A percentile compares a stretch with the other conserved stretches of the same genome.
Conservation (phyloP, 768 basidiomycete species). For the Tremella mesenterica region DNA sequence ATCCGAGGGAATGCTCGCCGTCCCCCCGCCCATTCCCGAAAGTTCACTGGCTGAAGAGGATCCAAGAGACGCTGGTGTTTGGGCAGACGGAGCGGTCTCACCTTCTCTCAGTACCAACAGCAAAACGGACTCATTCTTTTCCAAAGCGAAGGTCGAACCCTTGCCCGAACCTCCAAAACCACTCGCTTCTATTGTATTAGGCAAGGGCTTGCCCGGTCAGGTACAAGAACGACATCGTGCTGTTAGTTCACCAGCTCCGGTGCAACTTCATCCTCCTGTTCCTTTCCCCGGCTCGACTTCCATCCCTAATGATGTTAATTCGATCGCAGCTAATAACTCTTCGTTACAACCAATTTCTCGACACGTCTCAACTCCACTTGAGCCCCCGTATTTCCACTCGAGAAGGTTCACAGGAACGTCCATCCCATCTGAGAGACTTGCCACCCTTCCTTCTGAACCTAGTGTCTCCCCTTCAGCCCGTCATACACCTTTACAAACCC, state of each 20-base stretch:
- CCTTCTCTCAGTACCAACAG: conserved; percentile 28
- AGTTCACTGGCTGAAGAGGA: background rate
- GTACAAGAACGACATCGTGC: conserved; percentile 2
- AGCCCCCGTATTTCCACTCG: background rate
- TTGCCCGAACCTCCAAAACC: conserved; percentile 39
- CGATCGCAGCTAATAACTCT: too few species aligned
- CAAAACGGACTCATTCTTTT: conserved; percentile 41
- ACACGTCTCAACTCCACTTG: background rate
- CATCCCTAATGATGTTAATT: background rate
- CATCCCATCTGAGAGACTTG: background rate
- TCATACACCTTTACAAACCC: too few species aligned
- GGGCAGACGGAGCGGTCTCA: conserved; percentile 12
- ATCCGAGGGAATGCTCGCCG: background rate
- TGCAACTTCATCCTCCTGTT: background rate
- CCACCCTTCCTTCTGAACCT: background rate
- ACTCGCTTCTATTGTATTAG: conserved; percentile 11
- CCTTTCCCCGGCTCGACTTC: background rate
- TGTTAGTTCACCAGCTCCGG: background rate
- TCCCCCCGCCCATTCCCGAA: background rate
- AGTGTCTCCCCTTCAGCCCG: too few species aligned
- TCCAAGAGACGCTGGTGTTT: background rate
- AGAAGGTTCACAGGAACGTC: background rate
- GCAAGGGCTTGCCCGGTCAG: conserved; percentile 16
- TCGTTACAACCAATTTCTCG: background rate
- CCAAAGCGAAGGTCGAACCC: conserved; percentile 7